phyloP scores from a whole-genome alignment of 2,329 filamentous ascomycete genomes.

The Fulvia fulva region DNA sequence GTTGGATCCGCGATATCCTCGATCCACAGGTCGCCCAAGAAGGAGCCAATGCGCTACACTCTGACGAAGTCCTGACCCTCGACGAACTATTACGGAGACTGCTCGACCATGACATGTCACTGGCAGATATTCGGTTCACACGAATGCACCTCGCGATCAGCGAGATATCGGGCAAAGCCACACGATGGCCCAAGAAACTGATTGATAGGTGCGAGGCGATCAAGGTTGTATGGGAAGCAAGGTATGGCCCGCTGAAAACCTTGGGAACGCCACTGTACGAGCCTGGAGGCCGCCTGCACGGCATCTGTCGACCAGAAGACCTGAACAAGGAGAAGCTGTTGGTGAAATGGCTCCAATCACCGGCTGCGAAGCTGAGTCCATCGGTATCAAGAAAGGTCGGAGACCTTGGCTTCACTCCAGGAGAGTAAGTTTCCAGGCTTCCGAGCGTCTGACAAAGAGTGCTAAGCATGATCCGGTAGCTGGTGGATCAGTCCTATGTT shows the following conservation, averaged over 20 bases:
- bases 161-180: constrained; percentile 43
- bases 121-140: constrained; percentile 39
- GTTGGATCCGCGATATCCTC: constrained; percentile 48
- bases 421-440: constrained; percentile 37
- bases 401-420: constrained; percentile 44
- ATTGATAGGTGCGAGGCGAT: constrained; percentile 45
- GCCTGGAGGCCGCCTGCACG: constrained; percentile 41
- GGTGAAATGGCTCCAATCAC: constrained; percentile 32
- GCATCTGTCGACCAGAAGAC: constrained; percentile 38
- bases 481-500: constrained; percentile 51
- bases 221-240: constrained; percentile 36
- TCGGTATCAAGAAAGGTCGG: constrained; percentile 38
- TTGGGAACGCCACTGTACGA: constrained; percentile 42
- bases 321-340: constrained; percentile 36
- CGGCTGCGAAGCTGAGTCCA: constrained; percentile 27
- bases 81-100: constrained; percentile 40
- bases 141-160: constrained; percentile 46
- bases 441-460: no score
- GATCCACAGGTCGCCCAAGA: constrained; percentile 45
- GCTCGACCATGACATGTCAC: constrained; percentile 28
- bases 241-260: constrained; percentile 33
- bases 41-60: constrained; percentile 40
- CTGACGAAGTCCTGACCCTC: constrained; percentile 43
- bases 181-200: constrained; percentile 45
- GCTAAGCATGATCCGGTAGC: constrained; percentile 25